Evolutionary conservation across 2,329 filamentous ascomycete genomes (phyloP).

Genomic region (Verticillium klebahnii): DNA sequence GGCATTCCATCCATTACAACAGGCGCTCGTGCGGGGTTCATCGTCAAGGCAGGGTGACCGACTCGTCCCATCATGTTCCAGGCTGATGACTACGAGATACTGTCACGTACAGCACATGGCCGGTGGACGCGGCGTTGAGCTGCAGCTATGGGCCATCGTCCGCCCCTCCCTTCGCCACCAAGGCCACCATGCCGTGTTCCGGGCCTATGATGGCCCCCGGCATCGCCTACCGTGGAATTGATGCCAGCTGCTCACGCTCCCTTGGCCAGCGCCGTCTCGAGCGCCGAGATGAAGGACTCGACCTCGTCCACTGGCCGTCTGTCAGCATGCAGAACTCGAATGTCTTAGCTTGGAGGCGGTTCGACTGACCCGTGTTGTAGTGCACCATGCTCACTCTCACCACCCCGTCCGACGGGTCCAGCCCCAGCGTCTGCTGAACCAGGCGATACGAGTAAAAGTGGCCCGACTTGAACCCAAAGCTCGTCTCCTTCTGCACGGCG

Average conservation of each 20-base stretch:
- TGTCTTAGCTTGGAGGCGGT: background rate
- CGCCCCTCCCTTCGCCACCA: too few species aligned
- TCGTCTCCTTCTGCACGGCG: slow-evolving; percentile 52
- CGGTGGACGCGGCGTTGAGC: too few species aligned
- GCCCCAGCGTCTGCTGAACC: slow-evolving; percentile 51
- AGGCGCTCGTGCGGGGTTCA: too few species aligned
- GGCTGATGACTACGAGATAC: too few species aligned
- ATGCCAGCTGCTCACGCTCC: background rate
- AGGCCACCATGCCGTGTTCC: too few species aligned
- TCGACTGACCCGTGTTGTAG: slow-evolving; percentile 53
- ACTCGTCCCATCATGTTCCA: too few species aligned
- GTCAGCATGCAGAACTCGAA: slow-evolving; percentile 23
- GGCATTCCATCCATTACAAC: too few species aligned
- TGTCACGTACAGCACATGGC: too few species aligned
- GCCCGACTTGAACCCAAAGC: slow-evolving; percentile 62
- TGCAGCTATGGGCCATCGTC: too few species aligned
- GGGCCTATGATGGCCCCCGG: too few species aligned
- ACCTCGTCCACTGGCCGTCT: slow-evolving; percentile 48
- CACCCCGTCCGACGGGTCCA: slow-evolving; percentile 55
- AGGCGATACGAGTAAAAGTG: slow-evolving; percentile 65
- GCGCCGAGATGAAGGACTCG: slow-evolving; percentile 40
- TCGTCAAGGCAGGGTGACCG: too few species aligned
- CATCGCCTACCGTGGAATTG: background rate
- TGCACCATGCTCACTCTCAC: slow-evolving; percentile 68
- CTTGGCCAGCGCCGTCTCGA: slow-evolving; percentile 42